phyloP scores from a whole-genome alignment of 2,329 filamentous ascomycete species.

The Pseudogymnoascus sp. region DNA sequence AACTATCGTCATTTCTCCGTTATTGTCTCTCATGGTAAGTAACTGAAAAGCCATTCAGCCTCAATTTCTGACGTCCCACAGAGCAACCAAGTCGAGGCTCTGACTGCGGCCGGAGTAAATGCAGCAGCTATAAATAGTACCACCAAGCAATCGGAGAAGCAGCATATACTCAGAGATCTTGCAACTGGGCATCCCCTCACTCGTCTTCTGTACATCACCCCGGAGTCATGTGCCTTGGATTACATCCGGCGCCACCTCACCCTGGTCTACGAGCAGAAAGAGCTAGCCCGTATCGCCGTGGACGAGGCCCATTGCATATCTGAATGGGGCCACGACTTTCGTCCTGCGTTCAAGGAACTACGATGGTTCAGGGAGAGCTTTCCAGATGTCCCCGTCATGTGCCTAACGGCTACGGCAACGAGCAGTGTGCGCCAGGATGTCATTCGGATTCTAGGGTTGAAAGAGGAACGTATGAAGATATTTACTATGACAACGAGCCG shows the following conservation, averaged over 20 bases:
- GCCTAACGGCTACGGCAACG: slow-evolving; percentile 87
- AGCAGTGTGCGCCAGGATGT: slow-evolving; percentile 75
- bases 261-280: slow-evolving; percentile 68
- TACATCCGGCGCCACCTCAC: slow-evolving; percentile 69
- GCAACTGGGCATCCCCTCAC: slow-evolving; percentile 80
- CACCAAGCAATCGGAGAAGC: slow-evolving; percentile 58
- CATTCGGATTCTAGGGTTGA: slow-evolving; percentile 64
- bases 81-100: slow-evolving; percentile 86
- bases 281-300: slow-evolving; percentile 81
- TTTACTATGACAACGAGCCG: slow-evolving; percentile 82
- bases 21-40: slow-evolving; percentile 78
- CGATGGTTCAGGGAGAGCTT: slow-evolving; percentile 79
- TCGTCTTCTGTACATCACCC: slow-evolving; percentile 85
- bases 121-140: slow-evolving; percentile 85
- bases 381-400: slow-evolving; percentile 83
- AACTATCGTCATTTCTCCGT: slow-evolving; percentile 82
- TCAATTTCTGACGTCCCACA: slow-evolving; percentile 28
- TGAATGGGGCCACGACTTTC: slow-evolving; percentile 97
- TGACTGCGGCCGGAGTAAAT: slow-evolving; percentile 66
- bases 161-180: slow-evolving; percentile 69
- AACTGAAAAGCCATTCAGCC: not conserved
- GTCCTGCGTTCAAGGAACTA: slow-evolving; percentile 81
- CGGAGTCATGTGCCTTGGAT: slow-evolving; percentile 74
- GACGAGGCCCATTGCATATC: slow-evolving; percentile 97
- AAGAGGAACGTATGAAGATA: slow-evolving; percentile 54